phyloP scores from a whole-genome alignment of 2,329 filamentous ascomycete genomes.

The Trichoderma gracile region DNA sequence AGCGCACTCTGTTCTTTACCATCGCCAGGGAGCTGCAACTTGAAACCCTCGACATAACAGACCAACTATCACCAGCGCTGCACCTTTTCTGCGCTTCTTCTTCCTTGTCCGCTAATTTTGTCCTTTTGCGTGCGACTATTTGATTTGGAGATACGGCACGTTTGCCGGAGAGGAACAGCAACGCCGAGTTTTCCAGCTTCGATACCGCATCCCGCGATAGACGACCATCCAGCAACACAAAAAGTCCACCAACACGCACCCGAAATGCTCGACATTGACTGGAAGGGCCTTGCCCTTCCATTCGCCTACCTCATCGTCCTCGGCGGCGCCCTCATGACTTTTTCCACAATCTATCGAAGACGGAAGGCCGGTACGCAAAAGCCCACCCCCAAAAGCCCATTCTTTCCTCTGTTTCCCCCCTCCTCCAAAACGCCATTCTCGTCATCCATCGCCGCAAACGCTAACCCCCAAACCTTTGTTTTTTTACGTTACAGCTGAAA shows the following conservation, averaged over 20 bases:
- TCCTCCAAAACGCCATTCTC: neutral
- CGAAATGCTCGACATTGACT: conserved; percentile 63
- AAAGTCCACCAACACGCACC: neutral
- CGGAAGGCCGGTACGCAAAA: conserved; percentile 69
- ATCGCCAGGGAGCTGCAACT: neutral
- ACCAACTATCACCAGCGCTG: neutral
- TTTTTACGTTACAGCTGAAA: conserved; percentile 60
- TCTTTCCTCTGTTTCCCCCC: neutral
- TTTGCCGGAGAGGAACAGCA: neutral
- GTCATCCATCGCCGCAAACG: neutral
- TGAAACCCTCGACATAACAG: neutral
- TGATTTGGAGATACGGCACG: neutral
- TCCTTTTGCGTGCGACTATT: neutral
- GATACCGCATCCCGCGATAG: neutral
- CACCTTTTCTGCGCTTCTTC: neutral
- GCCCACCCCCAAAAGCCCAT: neutral
- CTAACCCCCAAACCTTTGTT: neutral
- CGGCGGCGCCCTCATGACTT: conserved; percentile 83
- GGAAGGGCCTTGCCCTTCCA: conserved; percentile 82
- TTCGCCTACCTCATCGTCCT: conserved; percentile 88
- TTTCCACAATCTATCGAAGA: conserved; percentile 90
- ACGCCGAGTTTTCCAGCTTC: neutral
- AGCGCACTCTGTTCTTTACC: conserved; percentile 20
- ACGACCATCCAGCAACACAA: neutral
- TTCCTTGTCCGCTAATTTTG: conserved; percentile 18